These are phyloP conservation scores for Geotrichum bryndzae DNA, from an alignment of 1,139 yeast genomes.

Conservation along the genomic window DNA sequence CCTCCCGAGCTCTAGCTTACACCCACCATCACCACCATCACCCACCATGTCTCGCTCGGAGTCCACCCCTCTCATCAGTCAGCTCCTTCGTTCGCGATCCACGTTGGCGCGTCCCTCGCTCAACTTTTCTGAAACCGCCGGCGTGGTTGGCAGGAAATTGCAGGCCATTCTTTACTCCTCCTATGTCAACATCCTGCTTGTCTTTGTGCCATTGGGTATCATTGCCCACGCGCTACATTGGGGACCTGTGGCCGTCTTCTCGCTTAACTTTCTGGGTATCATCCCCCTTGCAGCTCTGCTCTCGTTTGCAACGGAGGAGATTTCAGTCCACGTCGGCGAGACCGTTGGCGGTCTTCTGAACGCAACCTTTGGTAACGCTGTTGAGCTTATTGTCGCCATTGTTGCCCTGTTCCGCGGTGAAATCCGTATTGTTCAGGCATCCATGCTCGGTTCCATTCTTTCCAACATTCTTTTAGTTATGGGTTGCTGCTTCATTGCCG, in stretches of 20 bases:
- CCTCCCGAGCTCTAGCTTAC: background rate
- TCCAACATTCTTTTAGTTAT: conserved; percentile 81
- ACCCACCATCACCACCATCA: background rate
- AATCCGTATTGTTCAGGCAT: conserved; percentile 85
- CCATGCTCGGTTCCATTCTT: conserved; percentile 90
- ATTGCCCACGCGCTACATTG: conserved; percentile 57
- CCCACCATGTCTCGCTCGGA: background rate
- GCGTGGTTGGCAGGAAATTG: conserved; percentile 1
- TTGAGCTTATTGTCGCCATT: conserved; percentile 83
- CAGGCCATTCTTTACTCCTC: conserved; percentile 5
- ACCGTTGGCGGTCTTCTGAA: conserved; percentile 88
- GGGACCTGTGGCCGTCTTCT: conserved; percentile 56
- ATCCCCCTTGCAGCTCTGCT: conserved; percentile 85
- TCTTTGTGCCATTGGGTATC: conserved; percentile 84
- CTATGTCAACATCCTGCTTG: conserved; percentile 66
- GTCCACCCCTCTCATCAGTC: conserved; percentile 1
- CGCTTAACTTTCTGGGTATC: conserved; percentile 80
- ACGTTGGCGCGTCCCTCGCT: conserved; percentile 3
- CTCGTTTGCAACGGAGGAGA: conserved; percentile 88
- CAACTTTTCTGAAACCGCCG: background rate
- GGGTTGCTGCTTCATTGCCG: conserved; percentile 90
- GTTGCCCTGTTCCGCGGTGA: conserved; percentile 84
- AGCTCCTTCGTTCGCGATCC: conserved; percentile 3
- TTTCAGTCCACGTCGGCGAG: conserved; percentile 64
- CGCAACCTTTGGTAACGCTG: conserved; percentile 95